Evolutionary conservation across 2,329 filamentous ascomycete species (phyloP).

Genomic region (Fusarium buxicola): DNA sequence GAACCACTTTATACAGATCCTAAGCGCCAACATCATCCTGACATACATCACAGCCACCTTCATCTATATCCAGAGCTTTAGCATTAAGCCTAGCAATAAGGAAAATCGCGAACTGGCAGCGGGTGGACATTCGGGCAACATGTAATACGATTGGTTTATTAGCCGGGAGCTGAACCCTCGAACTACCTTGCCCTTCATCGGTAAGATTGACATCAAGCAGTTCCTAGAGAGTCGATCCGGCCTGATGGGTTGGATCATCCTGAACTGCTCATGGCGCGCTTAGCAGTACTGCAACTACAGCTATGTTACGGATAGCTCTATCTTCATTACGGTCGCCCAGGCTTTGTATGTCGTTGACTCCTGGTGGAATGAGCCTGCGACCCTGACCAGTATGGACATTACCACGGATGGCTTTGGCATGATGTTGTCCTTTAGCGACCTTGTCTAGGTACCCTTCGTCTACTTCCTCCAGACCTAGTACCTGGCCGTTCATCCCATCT

Average conservation of each 20-base stretch:
- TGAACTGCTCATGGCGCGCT: conserved; percentile 86
- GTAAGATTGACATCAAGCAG: conserved; percentile 89
- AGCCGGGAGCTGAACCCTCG: conserved; percentile 95
- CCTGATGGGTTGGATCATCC: conserved; percentile 86
- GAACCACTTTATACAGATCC: conserved; percentile 88
- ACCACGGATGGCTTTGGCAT: conserved; percentile 93
- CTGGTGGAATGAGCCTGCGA: conserved; percentile 86
- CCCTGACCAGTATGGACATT: conserved; percentile 94
- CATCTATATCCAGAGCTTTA: conserved; percentile 86
- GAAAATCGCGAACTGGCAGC: conserved; percentile 81
- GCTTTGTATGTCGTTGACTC: conserved; percentile 85
- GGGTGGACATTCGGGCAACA: conserved; percentile 84
- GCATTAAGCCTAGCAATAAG: conserved; percentile 79
- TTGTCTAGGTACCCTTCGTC: conserved; percentile 92
- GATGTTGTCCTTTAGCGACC: conserved; percentile 93
- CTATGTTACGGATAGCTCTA: conserved; percentile 85
- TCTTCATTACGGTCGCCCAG: conserved; percentile 83
- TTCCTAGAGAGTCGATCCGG: conserved; percentile 94
- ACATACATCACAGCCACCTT: conserved; percentile 78
- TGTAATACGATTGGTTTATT: conserved; percentile 96
- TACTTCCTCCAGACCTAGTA: conserved; percentile 90
- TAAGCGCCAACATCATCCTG: conserved; percentile 85
- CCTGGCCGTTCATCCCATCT: conserved; percentile 81
- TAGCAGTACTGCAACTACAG: conserved; percentile 90
- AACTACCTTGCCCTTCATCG: conserved; percentile 79